Evolutionary conservation across 306 rosid genomes (phyloP).

Genomic region (Pueraria montana): DNA sequence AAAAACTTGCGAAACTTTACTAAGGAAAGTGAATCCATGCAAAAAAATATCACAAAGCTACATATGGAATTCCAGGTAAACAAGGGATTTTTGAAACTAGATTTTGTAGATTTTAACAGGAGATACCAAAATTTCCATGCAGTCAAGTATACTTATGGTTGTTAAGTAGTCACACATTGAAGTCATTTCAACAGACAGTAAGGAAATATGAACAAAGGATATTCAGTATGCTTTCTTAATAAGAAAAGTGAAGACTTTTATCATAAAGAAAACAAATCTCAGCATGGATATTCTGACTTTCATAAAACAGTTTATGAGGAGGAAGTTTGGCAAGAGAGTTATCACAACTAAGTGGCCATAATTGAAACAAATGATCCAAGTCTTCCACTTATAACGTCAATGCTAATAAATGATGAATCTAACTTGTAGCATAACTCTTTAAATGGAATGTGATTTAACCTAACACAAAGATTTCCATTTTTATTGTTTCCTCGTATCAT

Average conservation of each 20-base stretch:
- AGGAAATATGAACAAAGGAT: constrained; percentile 31
- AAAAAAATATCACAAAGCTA: not conserved
- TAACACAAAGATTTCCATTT: not conserved
- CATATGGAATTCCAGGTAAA: constrained; percentile 8
- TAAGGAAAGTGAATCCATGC: not conserved
- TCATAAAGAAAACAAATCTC: not conserved
- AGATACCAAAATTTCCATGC: constrained; percentile 23
- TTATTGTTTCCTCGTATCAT: not conserved
- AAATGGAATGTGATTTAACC: not conserved
- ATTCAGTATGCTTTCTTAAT: constrained; percentile 5
- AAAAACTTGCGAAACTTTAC: not conserved
- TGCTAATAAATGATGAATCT: constrained; percentile 24
- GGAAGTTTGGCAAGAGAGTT: not conserved
- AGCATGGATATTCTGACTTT: not conserved
- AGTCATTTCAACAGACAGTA: not conserved
- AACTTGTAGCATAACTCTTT: constrained; percentile 17
- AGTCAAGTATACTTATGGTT: not conserved
- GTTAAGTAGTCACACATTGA: not conserved
- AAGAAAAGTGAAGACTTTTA: constrained; percentile 2
- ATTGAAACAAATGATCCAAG: not conserved
- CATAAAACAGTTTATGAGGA: constrained; percentile 4
- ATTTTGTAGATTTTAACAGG: not conserved
- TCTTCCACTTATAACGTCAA: not conserved
- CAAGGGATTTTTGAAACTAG: constrained; percentile 13
- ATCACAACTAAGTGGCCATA: not conserved